Percentiles rank a stretch among this genome's conserved stretches.
Conservation (phyloP, 768 basidiomycete species). For the Suillus hirtellus region DNA sequence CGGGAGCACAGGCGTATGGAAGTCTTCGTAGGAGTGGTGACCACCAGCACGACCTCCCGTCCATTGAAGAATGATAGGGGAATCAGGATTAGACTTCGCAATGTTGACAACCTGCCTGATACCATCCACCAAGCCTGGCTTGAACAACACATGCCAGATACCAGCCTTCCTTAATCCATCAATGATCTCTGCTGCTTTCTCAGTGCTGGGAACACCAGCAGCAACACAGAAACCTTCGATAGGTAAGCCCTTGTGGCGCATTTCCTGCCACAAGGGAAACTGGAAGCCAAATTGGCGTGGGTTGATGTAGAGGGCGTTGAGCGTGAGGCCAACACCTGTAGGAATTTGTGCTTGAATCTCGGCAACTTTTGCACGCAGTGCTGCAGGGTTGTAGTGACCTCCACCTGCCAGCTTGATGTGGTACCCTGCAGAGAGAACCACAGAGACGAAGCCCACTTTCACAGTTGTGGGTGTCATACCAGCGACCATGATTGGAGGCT, state of each 20-base stretch:
- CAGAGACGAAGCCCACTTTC: conserved; percentile 91
- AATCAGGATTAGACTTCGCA: conserved; percentile 89
- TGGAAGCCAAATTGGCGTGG: conserved; percentile 97
- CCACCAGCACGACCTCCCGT: conserved; percentile 98
- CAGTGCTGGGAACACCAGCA: conserved; percentile 93
- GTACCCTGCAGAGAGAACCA: conserved; percentile 89
- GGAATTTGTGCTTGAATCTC: conserved; percentile 88
- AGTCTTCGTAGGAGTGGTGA: conserved; percentile 98
- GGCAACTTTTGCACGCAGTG: conserved; percentile 86
- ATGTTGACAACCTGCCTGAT: conserved; percentile 97
- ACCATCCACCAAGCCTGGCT: conserved; percentile 97
- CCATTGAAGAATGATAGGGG: conserved; percentile 98
- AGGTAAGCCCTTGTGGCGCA: conserved; percentile 92
- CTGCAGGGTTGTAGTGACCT: conserved; percentile 91
- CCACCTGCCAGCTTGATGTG: conserved; percentile 98
- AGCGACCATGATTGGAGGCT: conserved; percentile 98
- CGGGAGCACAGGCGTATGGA: conserved; percentile 94
- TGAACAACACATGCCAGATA: conserved; percentile 96
- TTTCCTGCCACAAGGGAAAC: conserved; percentile 96
- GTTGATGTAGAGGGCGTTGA: conserved; percentile 98
- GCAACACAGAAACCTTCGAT: conserved; percentile 99
- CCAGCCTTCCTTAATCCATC: conserved; percentile 76
- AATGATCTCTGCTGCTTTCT: conserved; percentile 98
- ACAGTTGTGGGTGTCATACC: conserved; percentile 99
- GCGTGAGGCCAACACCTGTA: conserved; percentile 86